phyloP scores from a whole-genome alignment of 768 basidiomycete species.

The Xerocomellus intermedius region DNA sequence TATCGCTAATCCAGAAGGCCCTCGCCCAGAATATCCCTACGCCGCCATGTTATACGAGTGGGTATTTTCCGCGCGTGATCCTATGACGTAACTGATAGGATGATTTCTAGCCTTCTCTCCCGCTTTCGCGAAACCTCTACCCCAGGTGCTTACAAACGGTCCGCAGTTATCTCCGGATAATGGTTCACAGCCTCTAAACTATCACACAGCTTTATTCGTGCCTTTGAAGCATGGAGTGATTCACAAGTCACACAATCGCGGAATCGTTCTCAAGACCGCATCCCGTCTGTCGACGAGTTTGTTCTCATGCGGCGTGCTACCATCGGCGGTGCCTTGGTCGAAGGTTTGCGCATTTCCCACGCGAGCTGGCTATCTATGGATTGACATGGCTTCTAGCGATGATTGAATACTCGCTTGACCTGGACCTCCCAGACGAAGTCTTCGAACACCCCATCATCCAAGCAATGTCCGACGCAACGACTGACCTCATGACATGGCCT shows the following conservation, averaged over 20 bases:
- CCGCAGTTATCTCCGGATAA: neutral
- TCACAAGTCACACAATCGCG: slow-evolving; percentile 37
- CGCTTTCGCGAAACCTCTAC: slow-evolving; percentile 39
- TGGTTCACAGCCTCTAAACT: slow-evolving; percentile 1
- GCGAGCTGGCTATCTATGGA: neutral
- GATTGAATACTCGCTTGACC: slow-evolving; percentile 37
- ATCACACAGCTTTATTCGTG: slow-evolving; percentile 31
- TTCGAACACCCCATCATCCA: slow-evolving; percentile 34
- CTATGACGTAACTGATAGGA: slow-evolving; percentile 12
- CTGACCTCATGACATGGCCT: slow-evolving; percentile 42
- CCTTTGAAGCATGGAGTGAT: slow-evolving; percentile 36
- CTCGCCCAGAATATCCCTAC: slow-evolving; percentile 35
- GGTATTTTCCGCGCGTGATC: slow-evolving; percentile 10
- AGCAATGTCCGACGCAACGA: slow-evolving; percentile 41
- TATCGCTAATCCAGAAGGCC: slow-evolving; percentile 25
- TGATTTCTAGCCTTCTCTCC: slow-evolving; percentile 27
- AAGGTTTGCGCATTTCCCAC: slow-evolving; percentile 27
- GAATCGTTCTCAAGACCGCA: slow-evolving; percentile 36
- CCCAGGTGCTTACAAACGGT: slow-evolving; percentile 36
- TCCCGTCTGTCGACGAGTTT: slow-evolving; percentile 39
- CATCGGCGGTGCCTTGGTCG: slow-evolving; percentile 38
- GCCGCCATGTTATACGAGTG: slow-evolving; percentile 41
- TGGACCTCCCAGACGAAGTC: slow-evolving; percentile 37
- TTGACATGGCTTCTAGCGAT: slow-evolving; percentile 26
- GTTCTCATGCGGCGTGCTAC: slow-evolving; percentile 37